Evolutionary conservation across 1,139 yeast species (phyloP).

Genomic region (Magnusiomyces suaveolens): DNA sequence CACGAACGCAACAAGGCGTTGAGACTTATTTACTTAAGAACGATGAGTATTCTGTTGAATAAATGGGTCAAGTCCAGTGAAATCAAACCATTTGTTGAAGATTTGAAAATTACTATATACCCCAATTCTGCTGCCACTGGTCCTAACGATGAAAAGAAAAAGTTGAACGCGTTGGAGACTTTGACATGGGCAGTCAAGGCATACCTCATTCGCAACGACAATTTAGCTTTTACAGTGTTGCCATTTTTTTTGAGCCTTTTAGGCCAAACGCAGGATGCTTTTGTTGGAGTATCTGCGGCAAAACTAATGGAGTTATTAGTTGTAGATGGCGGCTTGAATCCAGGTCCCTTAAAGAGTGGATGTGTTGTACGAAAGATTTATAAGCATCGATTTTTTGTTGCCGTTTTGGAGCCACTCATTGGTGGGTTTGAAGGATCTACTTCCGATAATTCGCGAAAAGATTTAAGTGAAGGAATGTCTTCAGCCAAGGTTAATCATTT

Average conservation of each 20-base stretch:
- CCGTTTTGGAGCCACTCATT: constrained; percentile 30
- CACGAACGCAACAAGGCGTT: constrained; percentile 23
- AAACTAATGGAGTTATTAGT: constrained; percentile 51
- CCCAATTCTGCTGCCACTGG: constrained; percentile 8
- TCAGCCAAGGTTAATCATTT: constrained; percentile 41
- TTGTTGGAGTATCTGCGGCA: constrained; percentile 31
- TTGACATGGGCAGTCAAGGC: constrained; percentile 67
- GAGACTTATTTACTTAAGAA: constrained; percentile 51
- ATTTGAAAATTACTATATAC: neutral
- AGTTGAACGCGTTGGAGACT: constrained; percentile 39
- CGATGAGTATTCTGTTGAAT: constrained; percentile 50
- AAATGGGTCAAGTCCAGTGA: constrained; percentile 34
- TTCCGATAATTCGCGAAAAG: constrained; percentile 8
- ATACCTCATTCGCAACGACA: constrained; percentile 49
- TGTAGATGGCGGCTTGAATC: constrained; percentile 52
- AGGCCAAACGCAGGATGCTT: constrained; percentile 29
- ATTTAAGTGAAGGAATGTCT: constrained; percentile 1
- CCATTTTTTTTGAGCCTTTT: constrained; percentile 34
- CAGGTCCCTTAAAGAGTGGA: constrained; percentile 43
- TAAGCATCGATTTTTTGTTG: constrained; percentile 67
- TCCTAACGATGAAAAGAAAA: neutral
- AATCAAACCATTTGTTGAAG: constrained; percentile 4
- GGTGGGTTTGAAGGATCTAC: constrained; percentile 22
- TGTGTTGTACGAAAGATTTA: constrained; percentile 56
- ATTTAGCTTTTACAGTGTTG: constrained; percentile 37